Evolutionary conservation across 2,329 filamentous ascomycete genomes (phyloP), one percentile per base, ranked within the genome.

Genomic region (Fusarium aywerte): DNA sequence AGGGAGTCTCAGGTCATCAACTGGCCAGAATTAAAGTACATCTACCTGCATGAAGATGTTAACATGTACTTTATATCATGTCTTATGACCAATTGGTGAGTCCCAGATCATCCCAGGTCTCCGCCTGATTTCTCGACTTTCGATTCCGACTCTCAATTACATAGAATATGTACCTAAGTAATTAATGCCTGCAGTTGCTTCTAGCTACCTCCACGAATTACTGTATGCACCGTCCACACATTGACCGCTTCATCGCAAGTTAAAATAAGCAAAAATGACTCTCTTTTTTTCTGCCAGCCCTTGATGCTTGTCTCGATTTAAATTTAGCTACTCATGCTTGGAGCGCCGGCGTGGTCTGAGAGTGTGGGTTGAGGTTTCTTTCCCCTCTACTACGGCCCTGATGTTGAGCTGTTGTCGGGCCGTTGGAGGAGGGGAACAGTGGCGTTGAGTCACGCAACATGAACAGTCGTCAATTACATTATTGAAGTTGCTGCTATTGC

Each of bases 141-240:
- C 16, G 21, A 48, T 27, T 57, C 54, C 53, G 49, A 48, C 58
- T 63, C 47, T 63, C 57, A 43, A 64, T 58, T 57, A 27, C 45
- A 38, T 53, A 45, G 43, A 53, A 43, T 39, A 51, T 23, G 33
- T 60, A 53, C 55, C 54, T 69, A 69, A 58, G 60, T 62, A 72
- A 71, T 66, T 62, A 72, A 69, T 69, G 40, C 47, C 36, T 71
- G 56, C 58, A 67, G 67, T 65, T 62, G 15, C 40, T 56, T 21
- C 15, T 38, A 49, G 32, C 16, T 36, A 15, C 12, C 36, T 39
- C 20, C 8, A 20, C 20, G 36, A 23, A 36, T 49, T 25, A 29
- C 45, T 49, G 20, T 16, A 25, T 23, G 15, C 29, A 32, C 27
- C 20, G 33, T 47, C 21, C 33, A 27, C 31, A 16, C 15, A 58